Percentiles rank a stretch among this genome's conserved stretches.
phyloP scores from a whole-genome alignment of 495 filamentous ascomycete genomes.

The Xanthoparmelia taractica region DNA sequence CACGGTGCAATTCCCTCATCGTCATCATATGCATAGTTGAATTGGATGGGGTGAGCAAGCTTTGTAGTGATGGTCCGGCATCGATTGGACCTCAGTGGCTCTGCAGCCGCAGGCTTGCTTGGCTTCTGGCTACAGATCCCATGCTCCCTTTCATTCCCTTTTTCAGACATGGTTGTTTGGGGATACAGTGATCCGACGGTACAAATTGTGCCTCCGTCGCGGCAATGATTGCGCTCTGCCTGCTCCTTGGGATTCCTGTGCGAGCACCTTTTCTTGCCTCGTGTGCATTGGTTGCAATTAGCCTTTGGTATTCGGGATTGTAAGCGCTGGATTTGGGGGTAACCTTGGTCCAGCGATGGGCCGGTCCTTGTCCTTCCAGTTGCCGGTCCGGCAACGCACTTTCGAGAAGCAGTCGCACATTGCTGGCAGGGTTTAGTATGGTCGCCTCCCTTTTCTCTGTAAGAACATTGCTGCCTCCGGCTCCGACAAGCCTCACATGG shows the following conservation, averaged over 20 bases:
- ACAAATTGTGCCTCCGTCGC: slow-evolving; percentile 11
- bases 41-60: slow-evolving; percentile 36
- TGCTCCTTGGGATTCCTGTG: background rate
- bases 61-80: slow-evolving; percentile 29
- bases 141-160: background rate
- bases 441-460: slow-evolving; percentile 13
- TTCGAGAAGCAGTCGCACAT: slow-evolving; percentile 11
- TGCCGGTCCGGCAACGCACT: slow-evolving; percentile 23
- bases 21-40: slow-evolving; percentile 28
- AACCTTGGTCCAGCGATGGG: slow-evolving; percentile 20
- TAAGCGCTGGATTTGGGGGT: background rate
- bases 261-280: slow-evolving; percentile 16
- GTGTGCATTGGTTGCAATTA: slow-evolving; percentile 17
- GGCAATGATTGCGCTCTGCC: background rate
- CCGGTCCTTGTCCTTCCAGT: slow-evolving; percentile 24
- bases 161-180: background rate
- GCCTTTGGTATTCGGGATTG: background rate
- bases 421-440: slow-evolving; percentile 17
- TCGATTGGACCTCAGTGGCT: background rate
- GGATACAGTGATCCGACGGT: background rate
- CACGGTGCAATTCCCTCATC: slow-evolving; percentile 25
- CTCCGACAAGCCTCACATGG: slow-evolving; percentile 18
- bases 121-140: background rate
- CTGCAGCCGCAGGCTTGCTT: slow-evolving; percentile 1
- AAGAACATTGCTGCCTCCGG: slow-evolving; percentile 19